Evolutionary conservation across 2,329 filamentous ascomycete genomes (phyloP).

Genomic region (Ambrosiella cleistominuta): DNA sequence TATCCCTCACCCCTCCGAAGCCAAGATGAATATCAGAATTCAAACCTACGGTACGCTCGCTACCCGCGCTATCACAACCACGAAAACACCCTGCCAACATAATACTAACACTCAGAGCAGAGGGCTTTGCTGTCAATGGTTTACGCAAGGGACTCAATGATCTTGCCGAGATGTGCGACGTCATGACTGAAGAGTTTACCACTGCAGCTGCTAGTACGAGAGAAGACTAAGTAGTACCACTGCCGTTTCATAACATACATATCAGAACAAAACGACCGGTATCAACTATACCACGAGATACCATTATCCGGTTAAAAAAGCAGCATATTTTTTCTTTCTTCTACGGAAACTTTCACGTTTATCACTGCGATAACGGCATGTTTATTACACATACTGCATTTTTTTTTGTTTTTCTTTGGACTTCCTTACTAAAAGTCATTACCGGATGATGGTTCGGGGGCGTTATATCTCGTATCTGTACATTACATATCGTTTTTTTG

Average conservation of each 20-base stretch:
- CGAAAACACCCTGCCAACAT: background rate
- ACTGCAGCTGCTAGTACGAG: slow-evolving; percentile 37
- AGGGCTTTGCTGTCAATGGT: slow-evolving; percentile 64
- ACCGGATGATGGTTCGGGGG: slow-evolving; percentile 7
- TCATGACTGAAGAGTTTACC: slow-evolving; percentile 80
- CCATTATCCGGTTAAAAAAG: background rate
- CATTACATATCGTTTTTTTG: slow-evolving; percentile 4
- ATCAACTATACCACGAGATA: slow-evolving; percentile 1
- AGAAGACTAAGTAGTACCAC: background rate
- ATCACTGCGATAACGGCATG: background rate
- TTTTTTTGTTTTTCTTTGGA: slow-evolving; percentile 2
- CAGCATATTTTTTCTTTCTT: background rate
- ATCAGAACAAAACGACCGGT: background rate
- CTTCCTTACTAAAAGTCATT: slow-evolving; percentile 4
- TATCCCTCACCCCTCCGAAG: slow-evolving; percentile 89
- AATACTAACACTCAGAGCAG: slow-evolving; percentile 26
- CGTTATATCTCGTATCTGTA: slow-evolving; percentile 9
- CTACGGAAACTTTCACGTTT: background rate
- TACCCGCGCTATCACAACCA: background rate
- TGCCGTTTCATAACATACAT: background rate
- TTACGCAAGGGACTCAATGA: slow-evolving; percentile 81
- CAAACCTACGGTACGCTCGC: slow-evolving; percentile 71
- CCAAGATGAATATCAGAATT: slow-evolving; percentile 92
- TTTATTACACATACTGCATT: background rate
- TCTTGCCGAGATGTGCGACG: slow-evolving; percentile 80